Conservation (phyloP, 257 asterid genomes). For the Handroanthus guayacan region DNA sequence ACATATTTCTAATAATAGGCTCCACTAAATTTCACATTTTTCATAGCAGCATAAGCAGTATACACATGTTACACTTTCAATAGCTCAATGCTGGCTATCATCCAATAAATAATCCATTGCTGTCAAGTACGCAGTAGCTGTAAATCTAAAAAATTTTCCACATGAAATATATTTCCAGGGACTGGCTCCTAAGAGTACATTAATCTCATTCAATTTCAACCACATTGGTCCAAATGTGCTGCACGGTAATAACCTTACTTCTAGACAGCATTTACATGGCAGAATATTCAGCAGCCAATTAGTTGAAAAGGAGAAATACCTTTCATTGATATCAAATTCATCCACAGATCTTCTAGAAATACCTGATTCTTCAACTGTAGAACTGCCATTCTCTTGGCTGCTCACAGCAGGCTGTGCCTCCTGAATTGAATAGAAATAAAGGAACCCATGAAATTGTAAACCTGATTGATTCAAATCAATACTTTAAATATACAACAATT, state of each 20-base stretch:
- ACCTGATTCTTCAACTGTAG: conserved; percentile 55
- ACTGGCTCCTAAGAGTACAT: neutral
- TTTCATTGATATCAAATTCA: conserved; percentile 55
- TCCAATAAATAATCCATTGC: conserved; percentile 11
- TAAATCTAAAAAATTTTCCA: conserved; percentile 24
- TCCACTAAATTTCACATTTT: conserved; percentile 19
- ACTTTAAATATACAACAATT: conserved; percentile 4
- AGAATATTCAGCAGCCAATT: conserved; percentile 22
- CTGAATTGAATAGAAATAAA: conserved; percentile 42
- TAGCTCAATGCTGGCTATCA: conserved; percentile 18
- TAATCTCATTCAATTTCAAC: conserved; percentile 28
- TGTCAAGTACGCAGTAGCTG: conserved; percentile 6
- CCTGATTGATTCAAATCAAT: neutral
- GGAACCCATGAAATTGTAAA: conserved; percentile 20
- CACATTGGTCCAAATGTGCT: conserved; percentile 19
- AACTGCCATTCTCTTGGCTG: conserved; percentile 60
- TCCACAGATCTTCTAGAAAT: conserved; percentile 52
- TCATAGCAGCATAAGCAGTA: conserved; percentile 13
- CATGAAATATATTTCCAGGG: conserved; percentile 14
- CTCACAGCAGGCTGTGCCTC: conserved; percentile 52
- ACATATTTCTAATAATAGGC: conserved; percentile 12
- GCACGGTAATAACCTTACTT: conserved; percentile 19
- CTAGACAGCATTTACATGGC: conserved; percentile 29
- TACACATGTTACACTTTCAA: conserved; percentile 26
- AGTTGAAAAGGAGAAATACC: conserved; percentile 46